Conservation (phyloP, 2,329 filamentous ascomycete species). For the Colletotrichum destructivum region DNA sequence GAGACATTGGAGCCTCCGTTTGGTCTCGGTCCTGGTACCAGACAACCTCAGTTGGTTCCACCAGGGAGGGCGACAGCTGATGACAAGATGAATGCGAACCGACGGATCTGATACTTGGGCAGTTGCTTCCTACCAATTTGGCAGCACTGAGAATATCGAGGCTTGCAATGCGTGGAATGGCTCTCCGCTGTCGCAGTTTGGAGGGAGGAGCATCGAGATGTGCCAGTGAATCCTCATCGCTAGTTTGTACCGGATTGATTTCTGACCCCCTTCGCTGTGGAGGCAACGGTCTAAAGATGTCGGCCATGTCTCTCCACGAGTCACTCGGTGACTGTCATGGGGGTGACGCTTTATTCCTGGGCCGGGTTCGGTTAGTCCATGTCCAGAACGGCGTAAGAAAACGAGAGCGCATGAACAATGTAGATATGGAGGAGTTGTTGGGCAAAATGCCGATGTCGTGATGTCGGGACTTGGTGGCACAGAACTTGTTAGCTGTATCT, state of each 20-base stretch:
- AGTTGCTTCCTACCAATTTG: not conserved
- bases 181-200: conserved; percentile 2
- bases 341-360: not conserved
- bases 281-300: not conserved
- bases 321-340: not conserved
- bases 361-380: not conserved
- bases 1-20: conserved; percentile 57
- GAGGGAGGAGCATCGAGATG: not conserved
- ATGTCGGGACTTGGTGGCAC: not conserved
- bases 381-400: not conserved
- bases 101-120: conserved; percentile 23
- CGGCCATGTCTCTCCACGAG: not conserved
- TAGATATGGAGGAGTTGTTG: not conserved
- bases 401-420: not conserved
- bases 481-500: not conserved
- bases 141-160: conserved; percentile 16
- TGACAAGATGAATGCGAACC: conserved; percentile 8
- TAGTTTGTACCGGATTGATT: not conserved
- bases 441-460: not conserved
- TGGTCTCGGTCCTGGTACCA: conserved; percentile 42
- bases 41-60: not conserved
- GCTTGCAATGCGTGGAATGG: conserved; percentile 30
- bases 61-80: not conserved
- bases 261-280: conserved; percentile 7
- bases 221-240: not conserved